A percentile compares a stretch with the other conserved stretches of the same genome.
Conservation (phyloP, 345 rosid genomes). For the Gossypium arboreum region DNA sequence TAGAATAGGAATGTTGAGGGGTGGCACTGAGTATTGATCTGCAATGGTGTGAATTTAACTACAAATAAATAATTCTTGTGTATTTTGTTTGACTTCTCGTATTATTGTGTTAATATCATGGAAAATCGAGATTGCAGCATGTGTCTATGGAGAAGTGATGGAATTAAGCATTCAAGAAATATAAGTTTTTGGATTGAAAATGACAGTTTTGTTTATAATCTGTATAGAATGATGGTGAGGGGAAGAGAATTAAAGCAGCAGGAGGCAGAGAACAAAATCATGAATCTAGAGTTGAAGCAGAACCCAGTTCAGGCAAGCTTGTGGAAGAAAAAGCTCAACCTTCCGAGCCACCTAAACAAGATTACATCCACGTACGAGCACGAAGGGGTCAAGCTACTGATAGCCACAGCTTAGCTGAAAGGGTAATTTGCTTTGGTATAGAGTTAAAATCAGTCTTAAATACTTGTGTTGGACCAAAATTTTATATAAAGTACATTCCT, state of each 20-base stretch:
- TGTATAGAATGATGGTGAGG: slow-evolving; percentile 45
- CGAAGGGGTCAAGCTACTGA: slow-evolving; percentile 97
- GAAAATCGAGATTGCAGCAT: not conserved
- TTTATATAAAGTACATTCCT: not conserved
- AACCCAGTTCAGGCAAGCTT: slow-evolving; percentile 48
- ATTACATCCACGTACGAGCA: slow-evolving; percentile 88
- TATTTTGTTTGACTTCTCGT: not conserved
- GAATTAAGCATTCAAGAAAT: not conserved
- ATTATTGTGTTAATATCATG: not conserved
- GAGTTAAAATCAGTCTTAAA: not conserved
- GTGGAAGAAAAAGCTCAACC: slow-evolving; percentile 45
- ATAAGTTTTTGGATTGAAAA: not conserved
- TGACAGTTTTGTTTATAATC: slow-evolving; percentile 3
- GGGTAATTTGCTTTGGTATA: slow-evolving; percentile 47
- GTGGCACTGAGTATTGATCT: not conserved
- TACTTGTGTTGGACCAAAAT: not conserved
- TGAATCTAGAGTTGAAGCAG: slow-evolving; percentile 39
- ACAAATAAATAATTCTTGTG: not conserved
- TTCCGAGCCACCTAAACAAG: slow-evolving; percentile 59
- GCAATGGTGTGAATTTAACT: not conserved
- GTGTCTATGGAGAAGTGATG: not conserved
- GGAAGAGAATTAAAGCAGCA: slow-evolving; percentile 45
- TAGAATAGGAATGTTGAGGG: not conserved
- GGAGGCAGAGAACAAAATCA: slow-evolving; percentile 43
- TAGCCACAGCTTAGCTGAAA: slow-evolving; percentile 94